Evolutionary conservation across 345 rosid genomes (phyloP), one percentile per base, ranked within the genome.

Genomic region (Cochlearia excelsa): DNA sequence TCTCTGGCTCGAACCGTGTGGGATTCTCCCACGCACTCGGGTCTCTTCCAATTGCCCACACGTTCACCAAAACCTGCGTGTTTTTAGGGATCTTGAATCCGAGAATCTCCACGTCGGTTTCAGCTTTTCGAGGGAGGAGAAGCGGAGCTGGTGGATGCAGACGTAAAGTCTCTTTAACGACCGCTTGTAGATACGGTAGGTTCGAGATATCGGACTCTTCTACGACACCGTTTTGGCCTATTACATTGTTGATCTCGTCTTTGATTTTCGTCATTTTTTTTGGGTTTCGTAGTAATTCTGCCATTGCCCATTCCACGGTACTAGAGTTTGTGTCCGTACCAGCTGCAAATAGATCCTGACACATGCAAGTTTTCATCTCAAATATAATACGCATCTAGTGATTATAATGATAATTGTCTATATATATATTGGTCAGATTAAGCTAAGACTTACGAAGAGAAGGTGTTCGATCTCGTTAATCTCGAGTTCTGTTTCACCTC

Each of bases 301-400:
- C 39, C 73, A 75, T 62, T 8, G 75, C 73, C 75, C 75, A 75
- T 27, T 75, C 75, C 9, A 75, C 34, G 8, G 73, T 66, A 40
- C 51, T 42, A 16, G 79, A 70, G 46, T 47, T 80, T 28, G 83
- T 81, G 34, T 83, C 85, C 0, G 75, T 71, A 1, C 83, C 85
- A 1, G 68, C 85, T 9, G 10, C 6, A 29, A 81, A 77, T 51
- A 77, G 16, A 26, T 77, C 84, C 81, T 81, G 54, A 47, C 1
- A 59, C n/a, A 35, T 44, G 29, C n/a, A n/a, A n/a, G n/a, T n/a
- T n/a, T n/a, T n/a, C n/a, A n/a, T n/a, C n/a, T n/a, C n/a, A n/a
- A n/a, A n/a, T n/a, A n/a, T n/a, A n/a, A n/a, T n/a, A n/a, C n/a
- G n/a, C n/a, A n/a, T n/a, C n/a, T n/a, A n/a, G n/a, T n/a, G n/a